A percentile compares a stretch with the other conserved stretches of the same genome.
Evolutionary conservation across 2,329 filamentous ascomycete genomes (phyloP).

Genomic region (Penicillium expansum): DNA sequence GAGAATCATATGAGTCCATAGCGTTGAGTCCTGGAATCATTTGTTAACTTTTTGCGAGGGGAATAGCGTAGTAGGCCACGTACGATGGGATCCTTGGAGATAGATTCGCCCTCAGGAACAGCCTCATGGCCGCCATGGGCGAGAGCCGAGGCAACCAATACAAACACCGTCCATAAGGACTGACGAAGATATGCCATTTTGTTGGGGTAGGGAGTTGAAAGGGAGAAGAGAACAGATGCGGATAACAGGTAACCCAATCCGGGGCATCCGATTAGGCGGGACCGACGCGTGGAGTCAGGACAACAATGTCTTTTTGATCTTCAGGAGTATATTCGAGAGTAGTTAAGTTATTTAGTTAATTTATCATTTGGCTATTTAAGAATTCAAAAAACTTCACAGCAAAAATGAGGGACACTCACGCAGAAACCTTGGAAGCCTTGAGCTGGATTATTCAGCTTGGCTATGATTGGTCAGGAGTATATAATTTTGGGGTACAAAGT

Average conservation of each 20-base stretch:
- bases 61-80: conserved; percentile 32
- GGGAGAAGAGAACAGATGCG: conserved; percentile 12
- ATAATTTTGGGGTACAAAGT: not conserved
- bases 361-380: not conserved
- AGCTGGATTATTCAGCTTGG: conserved; percentile 20
- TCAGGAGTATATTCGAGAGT: not conserved
- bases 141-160: conserved; percentile 28
- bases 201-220: conserved; percentile 1
- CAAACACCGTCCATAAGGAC: conserved; percentile 26
- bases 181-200: conserved; percentile 19
- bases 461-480: conserved; percentile 15
- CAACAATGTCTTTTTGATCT: not conserved
- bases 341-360: not conserved
- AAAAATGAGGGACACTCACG: not conserved
- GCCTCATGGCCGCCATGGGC: conserved; percentile 56
- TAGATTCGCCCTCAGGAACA: conserved; percentile 66
- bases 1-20: conserved; percentile 93
- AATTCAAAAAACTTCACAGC: not conserved
- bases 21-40: conserved; percentile 61
- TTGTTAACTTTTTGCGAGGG: conserved; percentile 1
- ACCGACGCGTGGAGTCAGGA: not conserved
- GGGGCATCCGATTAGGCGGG: conserved; percentile 21
- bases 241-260: conserved; percentile 19
- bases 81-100: conserved; percentile 73
- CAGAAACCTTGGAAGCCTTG: not conserved